Conservation (phyloP, 1,139 yeast genomes). For the Pichiaceae sp. region DNA sequence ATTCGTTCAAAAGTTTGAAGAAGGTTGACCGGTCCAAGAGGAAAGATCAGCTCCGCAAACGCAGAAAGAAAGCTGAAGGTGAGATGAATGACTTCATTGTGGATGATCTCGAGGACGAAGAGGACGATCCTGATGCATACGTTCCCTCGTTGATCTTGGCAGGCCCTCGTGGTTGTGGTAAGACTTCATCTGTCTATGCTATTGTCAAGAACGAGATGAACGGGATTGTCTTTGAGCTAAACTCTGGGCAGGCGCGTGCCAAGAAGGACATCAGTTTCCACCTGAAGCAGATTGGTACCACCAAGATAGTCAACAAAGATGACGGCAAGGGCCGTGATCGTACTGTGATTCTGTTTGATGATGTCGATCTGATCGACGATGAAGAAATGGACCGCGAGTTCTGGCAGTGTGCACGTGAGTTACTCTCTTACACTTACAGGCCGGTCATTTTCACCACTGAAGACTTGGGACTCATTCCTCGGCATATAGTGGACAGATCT, state of each 20-base stretch:
- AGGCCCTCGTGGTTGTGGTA: constrained; percentile 75
- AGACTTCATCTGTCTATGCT: constrained; percentile 68
- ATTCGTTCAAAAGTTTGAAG: constrained; percentile 38
- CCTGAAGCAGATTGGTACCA: constrained; percentile 74
- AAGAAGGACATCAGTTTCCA: constrained; percentile 59
- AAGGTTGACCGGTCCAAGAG: constrained; percentile 27
- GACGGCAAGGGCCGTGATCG: constrained; percentile 23
- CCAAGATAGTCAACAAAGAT: constrained; percentile 49
- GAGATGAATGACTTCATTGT: constrained; percentile 40
- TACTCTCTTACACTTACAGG: constrained; percentile 59
- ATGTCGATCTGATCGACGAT: constrained; percentile 75
- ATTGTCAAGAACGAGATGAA: constrained; percentile 47
- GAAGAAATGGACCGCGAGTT: constrained; percentile 59
- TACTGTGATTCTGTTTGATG: constrained; percentile 64
- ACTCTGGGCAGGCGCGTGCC: constrained; percentile 64
- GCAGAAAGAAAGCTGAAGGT: constrained; percentile 12
- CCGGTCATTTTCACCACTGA: constrained; percentile 77
- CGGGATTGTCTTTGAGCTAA: constrained; percentile 79
- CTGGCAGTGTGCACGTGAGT: constrained; percentile 66
- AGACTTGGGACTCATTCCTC: constrained; percentile 47
- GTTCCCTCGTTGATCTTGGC: constrained; percentile 59
- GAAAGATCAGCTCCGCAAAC: constrained; percentile 23
- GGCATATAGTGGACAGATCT: constrained; percentile 33
- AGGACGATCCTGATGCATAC: constrained; percentile 26
- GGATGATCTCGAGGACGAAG: constrained; percentile 23